Evolutionary conservation across 2,329 filamentous ascomycete genomes (phyloP).

Genomic region (Endoconidiophora laricicola): DNA sequence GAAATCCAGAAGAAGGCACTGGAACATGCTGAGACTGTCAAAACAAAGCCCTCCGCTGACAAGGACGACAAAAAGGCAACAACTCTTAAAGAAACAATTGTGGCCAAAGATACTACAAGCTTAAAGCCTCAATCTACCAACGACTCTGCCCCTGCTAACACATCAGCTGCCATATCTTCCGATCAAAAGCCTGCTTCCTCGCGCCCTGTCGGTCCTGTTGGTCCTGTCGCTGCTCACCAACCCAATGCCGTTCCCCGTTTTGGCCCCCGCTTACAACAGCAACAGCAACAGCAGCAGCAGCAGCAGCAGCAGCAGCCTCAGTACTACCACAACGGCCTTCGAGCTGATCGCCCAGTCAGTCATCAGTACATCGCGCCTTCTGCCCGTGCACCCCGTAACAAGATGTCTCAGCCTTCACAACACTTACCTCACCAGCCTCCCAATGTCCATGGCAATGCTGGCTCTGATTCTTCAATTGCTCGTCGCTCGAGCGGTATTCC

Average conservation of each 20-base stretch:
- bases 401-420: constrained; percentile 8
- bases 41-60: constrained; percentile 15
- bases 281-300: not conserved
- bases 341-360: not conserved
- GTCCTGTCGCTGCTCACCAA: not conserved
- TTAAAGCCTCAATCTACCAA: constrained; percentile 10
- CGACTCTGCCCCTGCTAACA: constrained; percentile 20
- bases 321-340: constrained; percentile 4
- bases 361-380: constrained; percentile 1
- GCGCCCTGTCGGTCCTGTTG: constrained; percentile 24
- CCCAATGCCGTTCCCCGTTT: not conserved
- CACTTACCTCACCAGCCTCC: constrained; percentile 42
- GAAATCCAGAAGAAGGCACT: constrained; percentile 66
- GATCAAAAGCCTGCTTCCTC: constrained; percentile 2
- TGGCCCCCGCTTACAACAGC: constrained; percentile 19
- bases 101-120: not conserved
- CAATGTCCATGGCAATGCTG: constrained; percentile 50
- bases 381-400: not conserved
- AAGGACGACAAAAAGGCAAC: constrained; percentile 31
- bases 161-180: constrained; percentile 18
- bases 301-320: constrained; percentile 1
- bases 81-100: constrained; percentile 19
- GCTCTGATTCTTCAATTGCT: constrained; percentile 34
- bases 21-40: constrained; percentile 26
- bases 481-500: constrained; percentile 35